phyloP scores from a whole-genome alignment of 176 grass and related monocot species.

The Triticum timopheevii region DNA sequence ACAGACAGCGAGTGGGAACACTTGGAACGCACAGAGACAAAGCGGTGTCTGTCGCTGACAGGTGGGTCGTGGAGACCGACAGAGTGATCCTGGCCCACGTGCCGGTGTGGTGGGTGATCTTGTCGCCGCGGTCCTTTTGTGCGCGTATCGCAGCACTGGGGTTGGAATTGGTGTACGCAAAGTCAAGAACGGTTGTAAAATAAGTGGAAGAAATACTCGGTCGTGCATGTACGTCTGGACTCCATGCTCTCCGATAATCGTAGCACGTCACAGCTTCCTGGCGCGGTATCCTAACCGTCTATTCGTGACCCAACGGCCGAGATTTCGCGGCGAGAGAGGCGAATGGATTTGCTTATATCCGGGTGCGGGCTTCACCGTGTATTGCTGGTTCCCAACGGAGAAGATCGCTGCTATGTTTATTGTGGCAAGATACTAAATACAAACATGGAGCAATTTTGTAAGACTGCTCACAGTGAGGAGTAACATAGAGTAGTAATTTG shows the following conservation, averaged over 20 bases:
- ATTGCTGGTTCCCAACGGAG: too few species aligned
- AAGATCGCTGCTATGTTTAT: too few species aligned
- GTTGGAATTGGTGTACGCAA: neutral
- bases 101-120: accelerated
- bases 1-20: neutral
- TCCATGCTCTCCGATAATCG: neutral
- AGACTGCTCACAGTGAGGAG: too few species aligned
- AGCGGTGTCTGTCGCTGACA: neutral
- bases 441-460: too few species aligned
- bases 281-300: neutral
- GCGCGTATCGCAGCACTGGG: neutral
- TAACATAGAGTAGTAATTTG: too few species aligned
- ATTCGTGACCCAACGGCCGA: neutral
- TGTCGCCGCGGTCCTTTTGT: neutral
- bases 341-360: too few species aligned
- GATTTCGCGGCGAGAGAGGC: too few species aligned
- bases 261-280: neutral
- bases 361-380: too few species aligned
- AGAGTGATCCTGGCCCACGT: neutral
- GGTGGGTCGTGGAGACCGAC: neutral
- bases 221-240: neutral
- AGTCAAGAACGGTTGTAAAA: slow-evolving; percentile 11
- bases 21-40: neutral
- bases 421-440: too few species aligned
- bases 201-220: neutral